Percentiles rank a stretch among this genome's conserved stretches.
phyloP scores from a whole-genome alignment of 768 basidiomycete species.

The Psilocybe cubensis region DNA sequence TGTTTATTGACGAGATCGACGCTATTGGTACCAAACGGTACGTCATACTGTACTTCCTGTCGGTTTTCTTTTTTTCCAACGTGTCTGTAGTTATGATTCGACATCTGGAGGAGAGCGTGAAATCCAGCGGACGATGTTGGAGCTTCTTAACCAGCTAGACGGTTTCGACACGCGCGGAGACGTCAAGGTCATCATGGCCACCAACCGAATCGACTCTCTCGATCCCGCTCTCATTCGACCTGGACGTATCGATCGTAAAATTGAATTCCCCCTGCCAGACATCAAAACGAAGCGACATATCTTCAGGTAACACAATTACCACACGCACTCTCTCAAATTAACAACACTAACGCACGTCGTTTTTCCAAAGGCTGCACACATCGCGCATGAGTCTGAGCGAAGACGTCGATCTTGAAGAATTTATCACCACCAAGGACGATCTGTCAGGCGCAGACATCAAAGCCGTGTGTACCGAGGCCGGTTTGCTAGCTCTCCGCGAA shows the following conservation, averaged over 20 bases:
- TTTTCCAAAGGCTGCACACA: constrained; percentile 73
- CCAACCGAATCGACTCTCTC: constrained; percentile 95
- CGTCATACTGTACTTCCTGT: constrained; percentile 20
- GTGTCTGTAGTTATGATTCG: constrained; percentile 81
- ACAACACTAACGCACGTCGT: constrained; percentile 1
- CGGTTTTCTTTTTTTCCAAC: constrained; percentile 10
- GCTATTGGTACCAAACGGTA: constrained; percentile 98
- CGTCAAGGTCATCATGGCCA: constrained; percentile 99
- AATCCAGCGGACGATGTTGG: constrained; percentile 99
- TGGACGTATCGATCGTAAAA: constrained; percentile 98
- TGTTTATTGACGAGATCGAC: constrained; percentile 99
- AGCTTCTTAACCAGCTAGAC: constrained; percentile 96
- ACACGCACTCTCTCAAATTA: background rate
- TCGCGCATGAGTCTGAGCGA: constrained; percentile 88
- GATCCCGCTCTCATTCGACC: constrained; percentile 98
- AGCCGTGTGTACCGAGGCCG: constrained; percentile 99
- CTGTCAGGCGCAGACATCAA: constrained; percentile 98
- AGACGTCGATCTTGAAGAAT: constrained; percentile 95
- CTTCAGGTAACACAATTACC: constrained; percentile 65
- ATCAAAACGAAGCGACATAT: constrained; percentile 99
- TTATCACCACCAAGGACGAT: constrained; percentile 94
- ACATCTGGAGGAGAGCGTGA: constrained; percentile 99
- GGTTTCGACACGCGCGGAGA: constrained; percentile 99
- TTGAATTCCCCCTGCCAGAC: constrained; percentile 96
- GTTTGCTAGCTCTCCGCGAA: constrained; percentile 91